phyloP scores from a whole-genome alignment of 2,329 filamentous ascomycete genomes.

The Atkinsonella hypoxylon region DNA sequence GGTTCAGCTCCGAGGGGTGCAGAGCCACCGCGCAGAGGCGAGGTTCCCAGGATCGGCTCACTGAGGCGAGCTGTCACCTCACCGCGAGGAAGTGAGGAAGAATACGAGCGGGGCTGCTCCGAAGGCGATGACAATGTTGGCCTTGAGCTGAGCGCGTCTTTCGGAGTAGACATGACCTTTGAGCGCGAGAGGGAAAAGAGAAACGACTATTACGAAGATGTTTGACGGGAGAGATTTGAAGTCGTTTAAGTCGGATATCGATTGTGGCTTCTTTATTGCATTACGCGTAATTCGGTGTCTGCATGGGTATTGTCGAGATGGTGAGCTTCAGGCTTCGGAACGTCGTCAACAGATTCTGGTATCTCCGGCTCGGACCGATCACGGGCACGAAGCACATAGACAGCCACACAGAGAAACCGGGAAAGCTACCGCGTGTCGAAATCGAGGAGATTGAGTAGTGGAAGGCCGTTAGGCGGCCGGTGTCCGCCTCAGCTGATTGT shows the following conservation, averaged over 20 bases:
- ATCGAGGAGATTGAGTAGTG: not conserved
- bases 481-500: slow-evolving; percentile 6
- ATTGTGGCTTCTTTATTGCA: slow-evolving; percentile 1
- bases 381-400: not conserved
- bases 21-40: slow-evolving; percentile 24
- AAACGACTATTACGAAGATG: not conserved
- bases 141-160: slow-evolving; percentile 24
- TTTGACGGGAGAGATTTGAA: not conserved
- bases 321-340: not conserved
- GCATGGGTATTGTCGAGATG: not conserved
- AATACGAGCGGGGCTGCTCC: slow-evolving; percentile 31
- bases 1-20: slow-evolving; percentile 16
- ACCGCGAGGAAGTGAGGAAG: slow-evolving; percentile 43
- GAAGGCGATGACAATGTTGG: slow-evolving; percentile 37
- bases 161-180: slow-evolving; percentile 25
- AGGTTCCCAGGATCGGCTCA: slow-evolving; percentile 37
- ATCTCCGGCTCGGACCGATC: not conserved
- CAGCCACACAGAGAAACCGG: not conserved
- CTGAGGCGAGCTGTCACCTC: slow-evolving; percentile 50
- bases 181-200: not conserved
- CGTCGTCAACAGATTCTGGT: not conserved
- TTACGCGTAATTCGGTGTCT: not conserved
- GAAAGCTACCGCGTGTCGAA: not conserved
- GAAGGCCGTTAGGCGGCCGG: not conserved
- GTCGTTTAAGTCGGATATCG: not conserved